These are phyloP conservation scores for Houttuynia cordata DNA, from an alignment of 164 flowering plant species.

Conservation along the genomic window DNA sequence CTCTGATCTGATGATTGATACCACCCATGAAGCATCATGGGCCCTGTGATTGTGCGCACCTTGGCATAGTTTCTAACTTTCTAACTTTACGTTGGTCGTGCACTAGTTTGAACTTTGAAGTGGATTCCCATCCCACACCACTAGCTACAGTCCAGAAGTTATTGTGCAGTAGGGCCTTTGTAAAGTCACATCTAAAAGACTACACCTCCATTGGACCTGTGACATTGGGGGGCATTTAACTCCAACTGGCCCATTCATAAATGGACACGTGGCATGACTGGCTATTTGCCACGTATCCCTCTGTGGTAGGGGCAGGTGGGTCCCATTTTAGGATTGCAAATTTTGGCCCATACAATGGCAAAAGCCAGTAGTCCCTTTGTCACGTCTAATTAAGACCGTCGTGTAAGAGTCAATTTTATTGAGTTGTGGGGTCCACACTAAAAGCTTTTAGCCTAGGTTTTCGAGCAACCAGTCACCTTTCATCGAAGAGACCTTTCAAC, in stretches of 20 bases:
- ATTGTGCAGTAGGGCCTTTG: background rate
- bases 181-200: background rate
- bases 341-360: too few relatives aligned
- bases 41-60: background rate
- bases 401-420: too few relatives aligned
- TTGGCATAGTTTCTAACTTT: background rate
- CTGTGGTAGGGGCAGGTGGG: too few relatives aligned
- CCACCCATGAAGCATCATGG: background rate
- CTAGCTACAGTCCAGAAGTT: background rate
- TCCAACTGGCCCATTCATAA: background rate
- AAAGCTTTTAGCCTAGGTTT: too few relatives aligned
- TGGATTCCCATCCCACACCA: background rate
- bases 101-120: too few relatives aligned
- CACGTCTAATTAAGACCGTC: too few relatives aligned
- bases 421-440: too few relatives aligned
- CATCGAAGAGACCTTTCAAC: too few relatives aligned
- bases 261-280: background rate
- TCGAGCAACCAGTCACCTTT: too few relatives aligned
- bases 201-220: background rate
- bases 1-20: background rate
- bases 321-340: too few relatives aligned
- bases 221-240: background rate
- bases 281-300: too few relatives aligned
- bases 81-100: background rate
- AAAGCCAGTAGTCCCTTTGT: too few relatives aligned